Evolutionary conservation across 495 filamentous ascomycete species (phyloP), one percentile per base, ranked within the genome.

Genomic region (Mytilinidion resinicola): DNA sequence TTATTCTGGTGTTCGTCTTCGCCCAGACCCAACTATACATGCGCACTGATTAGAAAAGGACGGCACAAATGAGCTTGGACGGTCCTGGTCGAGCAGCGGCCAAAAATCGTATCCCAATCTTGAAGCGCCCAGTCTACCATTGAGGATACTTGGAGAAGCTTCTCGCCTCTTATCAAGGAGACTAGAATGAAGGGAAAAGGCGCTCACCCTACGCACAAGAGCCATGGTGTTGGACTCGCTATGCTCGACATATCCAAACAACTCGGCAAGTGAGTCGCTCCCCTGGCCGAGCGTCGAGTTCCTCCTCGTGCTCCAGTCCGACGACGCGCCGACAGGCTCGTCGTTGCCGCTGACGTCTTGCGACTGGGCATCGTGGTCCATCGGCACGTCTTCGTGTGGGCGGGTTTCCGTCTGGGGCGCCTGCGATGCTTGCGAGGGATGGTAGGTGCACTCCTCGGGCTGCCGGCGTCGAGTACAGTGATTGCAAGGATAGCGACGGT

Each of bases 191-290:
- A 39, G 51, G 17, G 30, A 9, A 14, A 25, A 17, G 6, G 14
- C 21, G 25, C 51, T 54, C 4, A 25, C 51, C 33, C 19, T 54
- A 19, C 19, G 9, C 19, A 54, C 17, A 19, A 54, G 35, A 8
- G 51, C 51, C 21, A 54, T 1, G 9, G 51, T 54, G 51, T 54
- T 54, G 14, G 14, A 17, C n/a, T 54, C 35, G 39, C 51, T 54
- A 39, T 41, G 34, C 21, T 54, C 51, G 30, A 41, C 36, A 41
- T 54, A 54, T 17, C 51, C 51, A 54, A 54, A 54, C 30, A 39
- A 41, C 21, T 54, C 51, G 25, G 35, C 33, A 6, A 54, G 35
- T 41, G 30, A 36, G 50, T 34, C 30, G 6, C 11, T 15, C 10
- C 50, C 50, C 25, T 36, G 50, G 50, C 20, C 4, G n/a, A 53